Percentiles rank a stretch among this genome's conserved stretches.
Evolutionary conservation across 2,329 filamentous ascomycete genomes (phyloP).

Genomic region (Byssothecium circinans): DNA sequence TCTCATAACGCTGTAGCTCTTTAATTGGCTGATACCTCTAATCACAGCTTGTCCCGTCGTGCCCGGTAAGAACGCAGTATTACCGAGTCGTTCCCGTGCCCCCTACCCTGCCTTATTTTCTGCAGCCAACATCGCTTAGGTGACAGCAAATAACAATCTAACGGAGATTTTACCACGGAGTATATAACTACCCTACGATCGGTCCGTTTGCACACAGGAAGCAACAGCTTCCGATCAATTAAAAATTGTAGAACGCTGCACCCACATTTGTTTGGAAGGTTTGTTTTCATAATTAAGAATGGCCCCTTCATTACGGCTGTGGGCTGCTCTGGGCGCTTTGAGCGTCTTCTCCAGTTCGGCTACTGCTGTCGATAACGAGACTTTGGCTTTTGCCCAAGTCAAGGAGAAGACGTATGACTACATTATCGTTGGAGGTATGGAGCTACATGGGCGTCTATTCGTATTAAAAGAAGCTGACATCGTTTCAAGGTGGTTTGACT

Average conservation of each 20-base stretch:
- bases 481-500: constrained; percentile 27
- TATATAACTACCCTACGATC: background rate
- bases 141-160: background rate
- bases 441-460: constrained; percentile 27
- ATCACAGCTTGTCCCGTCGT: no score
- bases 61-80: no score
- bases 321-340: background rate
- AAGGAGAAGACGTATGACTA: constrained; percentile 30
- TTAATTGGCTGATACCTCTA: no score
- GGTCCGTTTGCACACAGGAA: background rate
- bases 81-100: no score
- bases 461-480: constrained; percentile 4
- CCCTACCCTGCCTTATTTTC: no score
- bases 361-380: background rate
- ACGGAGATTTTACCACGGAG: no score
- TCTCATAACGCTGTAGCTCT: no score
- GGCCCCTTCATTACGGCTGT: background rate
- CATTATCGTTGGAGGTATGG: constrained; percentile 26
- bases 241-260: background rate
- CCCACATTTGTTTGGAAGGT: background rate
- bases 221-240: background rate
- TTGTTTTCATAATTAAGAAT: background rate
- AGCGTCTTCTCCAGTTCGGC: background rate
- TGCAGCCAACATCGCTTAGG: no score
- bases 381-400: background rate